Conservation (phyloP, 805 yeast genomes). For the Sugiyamaella marilandica region DNA sequence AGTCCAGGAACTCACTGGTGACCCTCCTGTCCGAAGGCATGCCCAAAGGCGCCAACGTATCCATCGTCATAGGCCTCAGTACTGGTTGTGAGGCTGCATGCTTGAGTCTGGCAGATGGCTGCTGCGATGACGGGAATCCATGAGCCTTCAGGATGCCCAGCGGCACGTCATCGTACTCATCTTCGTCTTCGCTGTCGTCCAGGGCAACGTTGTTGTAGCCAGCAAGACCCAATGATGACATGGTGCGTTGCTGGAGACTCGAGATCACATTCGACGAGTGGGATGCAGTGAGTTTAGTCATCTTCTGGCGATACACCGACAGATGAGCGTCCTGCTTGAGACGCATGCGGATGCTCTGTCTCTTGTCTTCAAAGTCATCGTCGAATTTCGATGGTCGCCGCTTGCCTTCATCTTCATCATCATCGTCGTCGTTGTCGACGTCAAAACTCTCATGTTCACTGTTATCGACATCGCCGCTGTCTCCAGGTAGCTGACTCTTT, state of each 20-base stretch:
- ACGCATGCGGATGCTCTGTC: slow-evolving; percentile 27
- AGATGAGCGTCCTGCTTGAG: slow-evolving; percentile 37
- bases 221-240: slow-evolving; percentile 3
- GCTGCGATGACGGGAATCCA: slow-evolving; percentile 30
- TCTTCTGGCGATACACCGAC: slow-evolving; percentile 38
- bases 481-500: not conserved
- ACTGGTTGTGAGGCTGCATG: slow-evolving; percentile 18
- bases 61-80: slow-evolving; percentile 1
- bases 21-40: not conserved
- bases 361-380: slow-evolving; percentile 21
- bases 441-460: slow-evolving; percentile 10
- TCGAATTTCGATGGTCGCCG: slow-evolving; percentile 11
- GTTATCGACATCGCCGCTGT: slow-evolving; percentile 11
- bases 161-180: slow-evolving; percentile 38
- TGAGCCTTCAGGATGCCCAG: slow-evolving; percentile 38
- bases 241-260: slow-evolving; percentile 8
- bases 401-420: slow-evolving; percentile 10
- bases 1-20: not conserved
- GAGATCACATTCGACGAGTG: slow-evolving; percentile 16
- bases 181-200: slow-evolving; percentile 31
- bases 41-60: slow-evolving; percentile 1
- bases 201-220: slow-evolving; percentile 11
- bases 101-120: slow-evolving; percentile 11
- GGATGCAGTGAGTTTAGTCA: slow-evolving; percentile 36
- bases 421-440: slow-evolving; percentile 15